A percentile compares a stretch with the other conserved stretches of the same genome.
Evolutionary conservation across 23 red algal species (phyloP).

Genomic region (Gracilaria caudata): DNA sequence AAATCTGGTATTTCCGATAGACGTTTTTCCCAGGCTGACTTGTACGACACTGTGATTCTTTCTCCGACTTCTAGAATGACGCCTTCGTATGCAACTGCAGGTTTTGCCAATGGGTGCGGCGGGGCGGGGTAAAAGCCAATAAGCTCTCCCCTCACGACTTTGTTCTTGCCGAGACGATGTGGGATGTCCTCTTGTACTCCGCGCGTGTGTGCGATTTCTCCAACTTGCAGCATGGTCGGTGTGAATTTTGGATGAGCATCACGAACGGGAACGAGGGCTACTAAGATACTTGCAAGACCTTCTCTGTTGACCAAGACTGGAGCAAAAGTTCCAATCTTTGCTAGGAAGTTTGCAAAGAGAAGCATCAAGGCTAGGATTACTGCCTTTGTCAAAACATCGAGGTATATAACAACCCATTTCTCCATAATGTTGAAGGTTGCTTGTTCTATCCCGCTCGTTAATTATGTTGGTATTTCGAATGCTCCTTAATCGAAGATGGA

Average conservation of each 20-base stretch:
- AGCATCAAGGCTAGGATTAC: not conserved
- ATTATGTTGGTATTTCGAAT: not conserved
- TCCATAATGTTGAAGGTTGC: not conserved
- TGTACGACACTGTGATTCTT: constrained; percentile 23
- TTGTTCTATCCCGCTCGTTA: not conserved
- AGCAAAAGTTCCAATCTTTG: constrained; percentile 21
- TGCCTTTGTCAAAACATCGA: constrained; percentile 5
- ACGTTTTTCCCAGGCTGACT: constrained; percentile 9
- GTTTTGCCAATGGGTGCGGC: constrained; percentile 2
- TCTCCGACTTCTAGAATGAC: constrained; percentile 15
- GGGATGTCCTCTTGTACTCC: constrained; percentile 24
- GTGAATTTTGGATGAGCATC: constrained; percentile 8
- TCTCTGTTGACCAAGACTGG: constrained; percentile 13
- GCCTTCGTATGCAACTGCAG: not conserved
- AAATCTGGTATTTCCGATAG: not conserved
- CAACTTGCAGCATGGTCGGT: constrained; percentile 13
- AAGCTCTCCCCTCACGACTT: constrained; percentile 12
- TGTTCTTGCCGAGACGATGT: constrained; percentile 21
- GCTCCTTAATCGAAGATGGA: not conserved
- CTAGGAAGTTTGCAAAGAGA: constrained; percentile 19
- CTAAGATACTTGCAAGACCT: not conserved
- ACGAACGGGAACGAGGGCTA: constrained; percentile 3
- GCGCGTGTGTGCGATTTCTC: not conserved
- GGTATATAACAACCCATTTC: constrained; percentile 9
- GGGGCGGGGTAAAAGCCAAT: constrained; percentile 21